Evolutionary conservation across 2,329 filamentous ascomycete genomes (phyloP).

Genomic region (Sporothrix mexicana): DNA sequence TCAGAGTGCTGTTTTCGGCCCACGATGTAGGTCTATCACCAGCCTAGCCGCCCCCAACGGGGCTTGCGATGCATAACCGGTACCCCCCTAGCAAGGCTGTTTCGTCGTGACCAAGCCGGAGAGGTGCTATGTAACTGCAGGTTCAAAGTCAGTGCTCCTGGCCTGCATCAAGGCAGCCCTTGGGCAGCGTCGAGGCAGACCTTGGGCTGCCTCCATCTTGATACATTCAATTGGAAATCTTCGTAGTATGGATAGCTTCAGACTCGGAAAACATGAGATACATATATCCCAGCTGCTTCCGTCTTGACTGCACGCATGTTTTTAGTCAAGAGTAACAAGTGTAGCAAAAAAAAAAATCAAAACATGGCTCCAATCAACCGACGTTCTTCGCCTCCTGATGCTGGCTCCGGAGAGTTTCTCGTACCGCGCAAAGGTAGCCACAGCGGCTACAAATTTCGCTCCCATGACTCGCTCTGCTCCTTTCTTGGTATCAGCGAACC

Average conservation of each 20-base stretch:
- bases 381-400: slow-evolving; percentile 7
- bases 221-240: not conserved
- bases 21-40: not conserved
- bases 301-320: not conserved
- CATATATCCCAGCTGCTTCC: slow-evolving; percentile 9
- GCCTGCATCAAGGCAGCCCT: slow-evolving; percentile 6
- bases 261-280: not conserved
- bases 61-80: not conserved
- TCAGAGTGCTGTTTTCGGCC: not conserved
- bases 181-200: slow-evolving; percentile 5
- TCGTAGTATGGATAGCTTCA: not conserved
- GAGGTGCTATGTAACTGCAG: slow-evolving; percentile 12
- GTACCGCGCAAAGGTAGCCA: not conserved
- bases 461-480: slow-evolving; percentile 16
- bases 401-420: slow-evolving; percentile 8
- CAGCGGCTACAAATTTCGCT: slow-evolving; percentile 14
- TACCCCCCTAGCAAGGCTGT: not conserved
- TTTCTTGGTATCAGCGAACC: slow-evolving; percentile 11
- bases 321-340: not conserved
- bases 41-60: slow-evolving; percentile 11
- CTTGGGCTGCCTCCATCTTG: not conserved
- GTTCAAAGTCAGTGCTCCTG: not conserved
- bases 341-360: not conserved
- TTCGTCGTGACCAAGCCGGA: not conserved
- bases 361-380: slow-evolving; percentile 1